Base-by-base conservation (phyloP, 306 rosid genomes). In the Cicer cuneatum region DNA sequence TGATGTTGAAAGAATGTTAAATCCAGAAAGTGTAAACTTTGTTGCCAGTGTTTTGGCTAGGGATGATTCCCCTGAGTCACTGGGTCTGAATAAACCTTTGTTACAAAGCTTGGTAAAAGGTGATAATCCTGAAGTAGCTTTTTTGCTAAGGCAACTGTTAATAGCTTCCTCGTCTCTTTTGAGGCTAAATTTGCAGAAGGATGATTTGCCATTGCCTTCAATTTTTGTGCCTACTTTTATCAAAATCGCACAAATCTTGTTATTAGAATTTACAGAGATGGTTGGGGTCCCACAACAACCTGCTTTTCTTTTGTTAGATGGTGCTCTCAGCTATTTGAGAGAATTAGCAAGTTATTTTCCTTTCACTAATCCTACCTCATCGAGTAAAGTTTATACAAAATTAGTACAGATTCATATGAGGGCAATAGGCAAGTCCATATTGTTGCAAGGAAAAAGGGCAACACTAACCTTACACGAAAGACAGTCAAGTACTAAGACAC, bases 361-460 rank as follows among this genome's bases (percentile, higher is more conserved):
- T 65, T 75, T 78, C 10, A 73, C 86, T 35, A 86, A 91, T 81
- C 90, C 96, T 42, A 77, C 82, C 71, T 77, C 83, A 56, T 86
- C 96, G 45, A 69, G 82, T 67, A 85, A 81, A 83, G 53, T 89
- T 39, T 85, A 84, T 83, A 79, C 81, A n/a, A 78, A 80, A 73
- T 72, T 93, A 85, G 71, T 90, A 80, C 85, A 83, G 80, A 70
- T 86, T 48, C 90, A 88, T 58, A 80, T 94, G 78, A 77, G 75
- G 86, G 89, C 97, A 69, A 60, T 93, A 40, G 96, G 96, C 61
- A 91, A 87, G 81, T 86, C 92, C 83, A 91, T 91, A 65, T 74
- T 84, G 80, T 81, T 88, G 58, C 97, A 93, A 83, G 93, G 97
- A 48, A 93, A 87, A 87, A 76, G 84, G 82, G 91, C 96, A 71